Base-by-base conservation (phyloP, 441 rosid genomes). In the Melastoma candidum region DNA sequence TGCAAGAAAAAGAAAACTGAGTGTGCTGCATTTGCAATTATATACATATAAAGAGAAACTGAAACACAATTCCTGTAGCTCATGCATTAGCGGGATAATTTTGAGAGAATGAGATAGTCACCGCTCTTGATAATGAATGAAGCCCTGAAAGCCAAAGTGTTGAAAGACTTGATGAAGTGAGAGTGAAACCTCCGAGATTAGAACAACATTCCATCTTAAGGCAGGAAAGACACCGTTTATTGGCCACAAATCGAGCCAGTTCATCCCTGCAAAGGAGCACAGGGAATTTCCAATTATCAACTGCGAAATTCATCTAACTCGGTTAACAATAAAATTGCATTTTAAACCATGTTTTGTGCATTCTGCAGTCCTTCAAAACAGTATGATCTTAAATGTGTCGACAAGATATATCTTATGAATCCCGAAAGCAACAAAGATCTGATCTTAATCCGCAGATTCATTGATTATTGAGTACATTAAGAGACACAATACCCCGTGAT, bases 121-220 rank as follows among this genome's bases (percentile, higher is more conserved):
- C 97, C 97, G 67, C 84, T 74, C 80, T 86, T 2, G 95, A 78
- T 10, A 86, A 81, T 53, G 93, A 86, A 63, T 66, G 53, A 59
- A 86, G 93, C 63, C 81, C 87, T 12, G 95, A 79, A 52, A 93
- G 96, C 97, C 97, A 93, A 27, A 93, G 81, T 1, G 79, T 77
- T 39, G 87, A 76, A 12, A 93, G 87, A 69, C 89, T 89, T 27
- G 85, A 64, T 7, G 99, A 93, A 75, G 76, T 69, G 65, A 93
- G 84, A 27, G 74, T 53, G 70, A 89, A 68, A 49, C 90, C 85
- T 47, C 95, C 96, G 44, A 93, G 72, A 71, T 77, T 89, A 53
- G 88, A 73, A 70, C 97, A 89, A 12, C 97, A 95, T 71, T 86
- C 95, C 96, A 93, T 84, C 82, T 86, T 89, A 64, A 93, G 87